These are phyloP conservation scores for Scenedesmus sp. DNA, from an alignment of 163 green algal genomes.

Conservation along the genomic window DNA sequence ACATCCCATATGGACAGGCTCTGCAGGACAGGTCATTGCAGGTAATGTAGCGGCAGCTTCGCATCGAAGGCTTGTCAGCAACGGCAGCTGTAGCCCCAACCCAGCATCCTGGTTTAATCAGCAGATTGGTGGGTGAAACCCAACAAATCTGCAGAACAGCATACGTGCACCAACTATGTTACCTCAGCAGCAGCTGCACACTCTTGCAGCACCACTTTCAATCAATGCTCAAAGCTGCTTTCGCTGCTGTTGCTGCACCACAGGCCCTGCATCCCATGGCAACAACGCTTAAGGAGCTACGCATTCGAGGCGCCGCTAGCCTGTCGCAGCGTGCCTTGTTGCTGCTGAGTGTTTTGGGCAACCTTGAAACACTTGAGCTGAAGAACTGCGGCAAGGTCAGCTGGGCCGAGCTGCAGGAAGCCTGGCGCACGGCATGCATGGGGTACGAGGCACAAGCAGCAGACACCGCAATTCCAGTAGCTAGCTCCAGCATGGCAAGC, in stretches of 20 bases:
- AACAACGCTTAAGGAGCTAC: conserved; percentile 22
- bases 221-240: not conserved
- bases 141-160: too few relatives aligned
- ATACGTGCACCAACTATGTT: too few relatives aligned
- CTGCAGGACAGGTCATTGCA: conserved; percentile 43
- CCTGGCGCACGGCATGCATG: conserved; percentile 27
- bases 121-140: too few relatives aligned
- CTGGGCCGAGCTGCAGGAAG: conserved; percentile 46
- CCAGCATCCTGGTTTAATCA: too few relatives aligned
- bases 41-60: not conserved
- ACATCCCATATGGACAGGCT: conserved; percentile 39
- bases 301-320: conserved; percentile 15
- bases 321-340: conserved; percentile 15
- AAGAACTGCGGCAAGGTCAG: conserved; percentile 47
- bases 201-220: not conserved
- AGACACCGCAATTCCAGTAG: not conserved
- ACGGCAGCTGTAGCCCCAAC: too few relatives aligned
- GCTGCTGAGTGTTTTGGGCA: conserved; percentile 27
- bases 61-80: too few relatives aligned
- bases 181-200: not conserved
- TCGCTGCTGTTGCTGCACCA: not conserved
- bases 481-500: not conserved
- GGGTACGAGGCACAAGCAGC: conserved; percentile 17
- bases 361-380: conserved; percentile 40
- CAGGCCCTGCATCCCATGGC: conserved; percentile 37